phyloP scores from a whole-genome alignment of 805 yeast genomes.

The Helenozyma baotianmanensis region DNA sequence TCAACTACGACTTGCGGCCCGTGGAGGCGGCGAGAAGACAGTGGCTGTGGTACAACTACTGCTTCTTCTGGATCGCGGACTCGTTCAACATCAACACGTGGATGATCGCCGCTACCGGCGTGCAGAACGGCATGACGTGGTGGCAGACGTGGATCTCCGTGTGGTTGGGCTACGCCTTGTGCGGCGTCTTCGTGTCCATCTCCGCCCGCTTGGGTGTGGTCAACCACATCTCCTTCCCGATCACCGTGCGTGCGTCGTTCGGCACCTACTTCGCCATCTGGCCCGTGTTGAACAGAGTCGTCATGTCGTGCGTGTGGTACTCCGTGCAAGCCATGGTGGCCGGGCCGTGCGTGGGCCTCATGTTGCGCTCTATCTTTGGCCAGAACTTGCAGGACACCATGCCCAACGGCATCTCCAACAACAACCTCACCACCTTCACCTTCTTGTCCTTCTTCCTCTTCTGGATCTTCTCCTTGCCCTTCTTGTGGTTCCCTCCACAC shows the following conservation, averaged over 20 bases:
- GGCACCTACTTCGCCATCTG: slow-evolving; percentile 84
- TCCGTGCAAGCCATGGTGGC: slow-evolving; percentile 84
- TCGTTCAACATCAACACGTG: slow-evolving; percentile 86
- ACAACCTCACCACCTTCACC: slow-evolving; percentile 66
- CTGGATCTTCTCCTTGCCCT: slow-evolving; percentile 77
- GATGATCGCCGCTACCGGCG: slow-evolving; percentile 87
- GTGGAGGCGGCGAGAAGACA: slow-evolving; percentile 68
- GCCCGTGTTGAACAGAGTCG: slow-evolving; percentile 87
- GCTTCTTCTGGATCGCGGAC: slow-evolving; percentile 84
- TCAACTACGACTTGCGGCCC: slow-evolving; percentile 73
- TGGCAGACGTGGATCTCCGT: slow-evolving; percentile 90
- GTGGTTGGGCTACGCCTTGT: slow-evolving; percentile 75
- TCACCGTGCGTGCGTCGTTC: slow-evolving; percentile 73
- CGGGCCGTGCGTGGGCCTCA: slow-evolving; percentile 66
- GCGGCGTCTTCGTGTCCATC: slow-evolving; percentile 65
- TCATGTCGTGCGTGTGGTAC: slow-evolving; percentile 85
- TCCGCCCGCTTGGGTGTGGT: slow-evolving; percentile 75
- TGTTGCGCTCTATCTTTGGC: slow-evolving; percentile 72
- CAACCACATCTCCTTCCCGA: slow-evolving; percentile 84
- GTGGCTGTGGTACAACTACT: slow-evolving; percentile 84
- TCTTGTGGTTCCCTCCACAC: slow-evolving; percentile 79
- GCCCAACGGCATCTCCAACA: slow-evolving; percentile 54
- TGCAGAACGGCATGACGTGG: slow-evolving; percentile 68
- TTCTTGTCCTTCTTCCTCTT: slow-evolving; percentile 75
- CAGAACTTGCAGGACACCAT: slow-evolving; percentile 56